These are phyloP conservation scores for Phialocephala subalpina DNA, from an alignment of 2,329 filamentous ascomycete genomes.

Conservation along the genomic window DNA sequence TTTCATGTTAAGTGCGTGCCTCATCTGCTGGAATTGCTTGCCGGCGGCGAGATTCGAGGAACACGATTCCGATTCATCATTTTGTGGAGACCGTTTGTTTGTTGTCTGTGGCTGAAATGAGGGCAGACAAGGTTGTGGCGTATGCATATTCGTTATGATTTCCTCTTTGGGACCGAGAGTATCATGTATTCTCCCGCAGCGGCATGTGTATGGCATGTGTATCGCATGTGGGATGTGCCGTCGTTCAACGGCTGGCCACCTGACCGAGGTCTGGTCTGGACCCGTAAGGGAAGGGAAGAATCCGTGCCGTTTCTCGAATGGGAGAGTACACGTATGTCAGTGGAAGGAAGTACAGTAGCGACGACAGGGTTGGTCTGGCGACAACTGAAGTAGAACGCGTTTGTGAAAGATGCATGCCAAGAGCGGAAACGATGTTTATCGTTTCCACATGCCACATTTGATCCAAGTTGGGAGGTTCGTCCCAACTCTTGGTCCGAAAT, in stretches of 20 bases:
- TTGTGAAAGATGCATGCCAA: neutral
- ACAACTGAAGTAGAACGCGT: neutral
- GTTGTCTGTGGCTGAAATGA: conserved; percentile 16
- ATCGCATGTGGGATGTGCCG: conserved; percentile 1
- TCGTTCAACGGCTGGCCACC: conserved; percentile 1
- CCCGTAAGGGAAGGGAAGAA: neutral
- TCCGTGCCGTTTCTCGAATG: conserved; percentile 1
- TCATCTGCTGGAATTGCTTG: too few relatives aligned
- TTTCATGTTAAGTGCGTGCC: neutral
- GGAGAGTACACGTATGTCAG: neutral
- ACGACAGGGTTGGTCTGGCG: neutral
- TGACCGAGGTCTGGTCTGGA: conserved; percentile 3
- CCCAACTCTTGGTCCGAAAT: neutral
- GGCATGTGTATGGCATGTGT: too few relatives aligned
- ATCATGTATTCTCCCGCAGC: neutral
- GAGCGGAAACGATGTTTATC: neutral
- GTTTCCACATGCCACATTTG: neutral
- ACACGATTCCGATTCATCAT: too few relatives aligned
- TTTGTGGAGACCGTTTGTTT: neutral
- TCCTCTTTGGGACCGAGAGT: conserved; percentile 9
- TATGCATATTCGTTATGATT: conserved; percentile 15
- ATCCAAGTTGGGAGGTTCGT: neutral
- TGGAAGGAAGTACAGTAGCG: neutral
- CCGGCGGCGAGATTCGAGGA: neutral
- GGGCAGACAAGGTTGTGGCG: conserved; percentile 13